Conservation (phyloP, 257 asterid genomes). For the Solanum commersonii region DNA sequence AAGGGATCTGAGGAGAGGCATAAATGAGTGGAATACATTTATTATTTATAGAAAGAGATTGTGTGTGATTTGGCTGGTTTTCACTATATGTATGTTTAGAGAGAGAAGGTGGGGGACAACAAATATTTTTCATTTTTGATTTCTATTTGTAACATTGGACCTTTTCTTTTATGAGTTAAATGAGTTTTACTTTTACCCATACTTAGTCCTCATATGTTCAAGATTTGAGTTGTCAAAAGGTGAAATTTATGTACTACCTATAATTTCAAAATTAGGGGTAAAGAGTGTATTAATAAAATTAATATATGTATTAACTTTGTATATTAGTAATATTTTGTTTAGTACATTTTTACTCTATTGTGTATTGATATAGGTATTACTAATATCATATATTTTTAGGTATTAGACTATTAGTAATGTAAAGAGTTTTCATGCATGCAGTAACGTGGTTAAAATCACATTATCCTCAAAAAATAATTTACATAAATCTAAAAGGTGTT, state of each 20-base stretch:
- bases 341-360: too few relatives aligned
- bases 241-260: background rate
- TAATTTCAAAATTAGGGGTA: background rate
- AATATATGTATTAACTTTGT: too few relatives aligned
- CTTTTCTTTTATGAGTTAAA: background rate
- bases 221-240: background rate
- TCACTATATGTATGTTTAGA: constrained; percentile 1
- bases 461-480: too few relatives aligned
- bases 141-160: background rate
- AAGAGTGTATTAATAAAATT: too few relatives aligned
- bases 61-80: constrained; percentile 4
- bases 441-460: too few relatives aligned
- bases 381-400: too few relatives aligned
- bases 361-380: too few relatives aligned
- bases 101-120: constrained; percentile 1
- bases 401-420: too few relatives aligned
- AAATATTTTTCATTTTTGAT: background rate
- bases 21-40: constrained; percentile 4
- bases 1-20: background rate
- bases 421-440: too few relatives aligned
- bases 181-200: background rate
- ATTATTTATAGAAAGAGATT: constrained; percentile 6
- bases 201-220: background rate
- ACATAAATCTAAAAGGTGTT: too few relatives aligned
- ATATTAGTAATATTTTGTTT: too few relatives aligned